Base-by-base conservation (phyloP, 2,329 filamentous ascomycete species). In the Pezizomycotina sp. region DNA sequence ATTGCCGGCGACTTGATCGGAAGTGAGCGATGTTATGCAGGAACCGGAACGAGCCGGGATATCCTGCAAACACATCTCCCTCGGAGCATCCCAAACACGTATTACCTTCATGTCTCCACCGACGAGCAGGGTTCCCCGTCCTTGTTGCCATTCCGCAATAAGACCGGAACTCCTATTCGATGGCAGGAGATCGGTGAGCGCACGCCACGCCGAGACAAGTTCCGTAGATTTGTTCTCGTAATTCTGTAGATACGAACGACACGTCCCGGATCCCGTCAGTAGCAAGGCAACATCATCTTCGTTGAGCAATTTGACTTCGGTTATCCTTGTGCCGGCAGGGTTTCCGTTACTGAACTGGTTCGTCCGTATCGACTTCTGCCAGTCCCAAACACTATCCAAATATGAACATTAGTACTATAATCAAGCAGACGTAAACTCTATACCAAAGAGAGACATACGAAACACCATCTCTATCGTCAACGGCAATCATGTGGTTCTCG, bases 111-210 rank as follows among this genome's bases (percentile, higher is more conserved):
- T 82, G 55, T 98, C 89, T 27, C 89, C 89, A 7, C 89, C 89
- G 20, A 95, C 89, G n/a, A 98, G 67, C 5, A 92, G 76, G 43
- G 82, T 80, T 5, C 89, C 89, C 49, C 82, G 81, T n/a, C 91
- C 84, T 60, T 98, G 89, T 56, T 95, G 86, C 89, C 89, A 98
- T 56, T 98, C 86, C 55, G 95, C 91, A 16, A 95, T 86, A 59
- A 98, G 77, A 14, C 89, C 89, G 1, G 84, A 84, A 56, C 92
- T 92, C 52, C 84, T 77, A 52, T 86, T 92, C 56, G 81, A 92
- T 3, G 84, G 82, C 4, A 95, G 78, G 55, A 95, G 77, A 58
- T 98, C 82, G 8, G 82, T 92, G 41, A 98, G 61, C 4, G 89
- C 89, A 29, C 89, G 74, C 72, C 91, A 95, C 12, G 82, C 71